phyloP scores from a whole-genome alignment of 805 yeast species.

The Cyberlindnera americana region DNA sequence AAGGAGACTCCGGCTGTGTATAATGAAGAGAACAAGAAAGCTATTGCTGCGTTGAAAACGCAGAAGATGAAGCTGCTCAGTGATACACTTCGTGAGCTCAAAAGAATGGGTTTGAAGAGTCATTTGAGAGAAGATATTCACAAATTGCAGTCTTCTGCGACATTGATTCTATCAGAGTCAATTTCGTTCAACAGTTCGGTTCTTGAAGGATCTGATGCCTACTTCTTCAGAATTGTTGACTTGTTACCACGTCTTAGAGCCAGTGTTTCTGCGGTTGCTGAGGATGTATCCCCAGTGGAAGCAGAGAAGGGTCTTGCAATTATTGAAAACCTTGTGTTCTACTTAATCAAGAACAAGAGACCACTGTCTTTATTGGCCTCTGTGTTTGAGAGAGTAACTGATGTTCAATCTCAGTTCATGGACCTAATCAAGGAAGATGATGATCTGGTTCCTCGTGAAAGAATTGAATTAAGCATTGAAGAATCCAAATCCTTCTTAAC shows the following conservation, averaged over 20 bases:
- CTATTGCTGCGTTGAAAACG: constrained; percentile 66
- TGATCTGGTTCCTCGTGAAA: constrained; percentile 18
- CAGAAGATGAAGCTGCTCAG: constrained; percentile 78
- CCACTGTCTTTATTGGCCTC: constrained; percentile 36
- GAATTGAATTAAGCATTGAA: constrained; percentile 9
- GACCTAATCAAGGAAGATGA: constrained; percentile 21
- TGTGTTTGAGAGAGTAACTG: constrained; percentile 19
- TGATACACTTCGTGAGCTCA: constrained; percentile 69
- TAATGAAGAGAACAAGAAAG: constrained; percentile 72
- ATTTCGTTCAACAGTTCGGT: constrained; percentile 39
- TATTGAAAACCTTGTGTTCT: constrained; percentile 63
- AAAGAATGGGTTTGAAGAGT: constrained; percentile 71
- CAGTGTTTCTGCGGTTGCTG: constrained; percentile 54
- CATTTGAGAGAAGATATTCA: constrained; percentile 64
- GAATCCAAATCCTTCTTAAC: constrained; percentile 18
- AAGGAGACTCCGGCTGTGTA: constrained; percentile 72
- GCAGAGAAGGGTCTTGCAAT: constrained; percentile 74
- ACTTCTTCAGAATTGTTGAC: constrained; percentile 71
- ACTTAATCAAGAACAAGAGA: constrained; percentile 50
- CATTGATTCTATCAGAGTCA: constrained; percentile 55
- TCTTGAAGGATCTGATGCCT: constrained; percentile 45
- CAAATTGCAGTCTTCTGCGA: constrained; percentile 57
- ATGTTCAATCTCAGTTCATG: constrained; percentile 24
- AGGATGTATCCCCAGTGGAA: constrained; percentile 73
- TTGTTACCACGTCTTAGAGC: constrained; percentile 75